These are phyloP conservation scores for Kalmusia sp. DNA, from an alignment of 2,329 filamentous ascomycete genomes.

Conservation along the genomic window DNA sequence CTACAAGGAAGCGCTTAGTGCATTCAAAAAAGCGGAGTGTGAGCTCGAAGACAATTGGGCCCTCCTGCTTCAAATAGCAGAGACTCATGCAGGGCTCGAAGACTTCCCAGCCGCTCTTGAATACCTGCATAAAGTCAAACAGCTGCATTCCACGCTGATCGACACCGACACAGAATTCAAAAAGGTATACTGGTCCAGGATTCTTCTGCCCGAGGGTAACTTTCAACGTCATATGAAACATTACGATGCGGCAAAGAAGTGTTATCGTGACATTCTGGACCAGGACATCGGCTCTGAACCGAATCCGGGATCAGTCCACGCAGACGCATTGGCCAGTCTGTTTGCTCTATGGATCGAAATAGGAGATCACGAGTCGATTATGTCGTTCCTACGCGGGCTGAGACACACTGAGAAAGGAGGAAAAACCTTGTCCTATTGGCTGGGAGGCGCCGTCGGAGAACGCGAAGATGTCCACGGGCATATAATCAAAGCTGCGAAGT, in stretches of 20 bases:
- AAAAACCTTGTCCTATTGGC: slow-evolving; percentile 3
- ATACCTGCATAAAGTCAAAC: slow-evolving; percentile 8
- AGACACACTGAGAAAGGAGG: neutral
- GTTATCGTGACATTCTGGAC: slow-evolving; percentile 4
- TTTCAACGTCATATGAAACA: neutral
- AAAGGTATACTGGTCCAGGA: neutral
- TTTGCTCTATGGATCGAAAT: slow-evolving; percentile 1
- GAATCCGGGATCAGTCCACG: neutral
- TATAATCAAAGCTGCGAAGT: slow-evolving; percentile 9
- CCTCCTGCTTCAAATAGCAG: neutral
- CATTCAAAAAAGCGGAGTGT: neutral
- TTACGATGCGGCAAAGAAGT: neutral
- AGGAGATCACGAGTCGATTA: neutral
- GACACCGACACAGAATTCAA: slow-evolving; percentile 5
- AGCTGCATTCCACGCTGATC: neutral
- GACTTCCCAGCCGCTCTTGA: neutral
- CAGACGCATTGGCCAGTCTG: neutral
- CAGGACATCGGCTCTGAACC: neutral
- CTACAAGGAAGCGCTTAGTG: neutral
- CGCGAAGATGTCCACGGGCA: slow-evolving; percentile 5
- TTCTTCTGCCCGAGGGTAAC: slow-evolving; percentile 1
- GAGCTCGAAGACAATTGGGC: neutral
- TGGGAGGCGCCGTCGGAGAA: neutral
- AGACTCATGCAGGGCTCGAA: neutral
- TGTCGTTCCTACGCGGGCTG: slow-evolving; percentile 2